Conservation (phyloP, 495 filamentous ascomycete genomes). For the Tetracladium setigerum region DNA sequence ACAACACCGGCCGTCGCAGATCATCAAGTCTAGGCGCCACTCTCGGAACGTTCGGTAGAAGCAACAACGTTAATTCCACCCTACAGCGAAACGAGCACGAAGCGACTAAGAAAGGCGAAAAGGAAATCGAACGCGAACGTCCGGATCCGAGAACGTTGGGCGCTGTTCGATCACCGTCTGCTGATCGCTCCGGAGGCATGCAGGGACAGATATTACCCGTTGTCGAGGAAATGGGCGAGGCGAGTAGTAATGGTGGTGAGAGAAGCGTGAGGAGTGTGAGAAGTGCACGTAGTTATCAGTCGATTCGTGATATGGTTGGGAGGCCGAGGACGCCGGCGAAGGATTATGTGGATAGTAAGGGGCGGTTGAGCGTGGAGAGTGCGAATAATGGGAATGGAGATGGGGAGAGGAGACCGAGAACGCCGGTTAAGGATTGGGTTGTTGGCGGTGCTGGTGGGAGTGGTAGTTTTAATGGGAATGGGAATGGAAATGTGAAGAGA, state of each 20-base stretch:
- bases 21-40: slow-evolving; percentile 24
- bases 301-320: no score
- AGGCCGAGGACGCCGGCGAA: slow-evolving; percentile 20
- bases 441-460: background rate
- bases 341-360: background rate
- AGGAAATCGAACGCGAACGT: slow-evolving; percentile 43
- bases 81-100: slow-evolving; percentile 39
- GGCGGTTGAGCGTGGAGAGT: no score
- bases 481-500: background rate
- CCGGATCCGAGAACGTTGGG: slow-evolving; percentile 39
- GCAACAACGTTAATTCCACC: slow-evolving; percentile 35
- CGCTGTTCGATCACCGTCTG: slow-evolving; percentile 39
- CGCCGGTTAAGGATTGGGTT: slow-evolving; percentile 4
- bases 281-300: no score
- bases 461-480: background rate
- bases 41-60: slow-evolving; percentile 26
- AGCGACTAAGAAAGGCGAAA: slow-evolving; percentile 32
- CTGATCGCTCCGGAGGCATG: slow-evolving; percentile 44
- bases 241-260: slow-evolving; percentile 42
- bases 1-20: slow-evolving; percentile 21
- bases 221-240: slow-evolving; percentile 86
- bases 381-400: no score
- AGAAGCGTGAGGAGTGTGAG: slow-evolving; percentile 13
- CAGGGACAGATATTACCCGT: slow-evolving; percentile 73
- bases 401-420: background rate